Conservation (phyloP, 768 basidiomycete genomes). For the Boletus speciosus region DNA sequence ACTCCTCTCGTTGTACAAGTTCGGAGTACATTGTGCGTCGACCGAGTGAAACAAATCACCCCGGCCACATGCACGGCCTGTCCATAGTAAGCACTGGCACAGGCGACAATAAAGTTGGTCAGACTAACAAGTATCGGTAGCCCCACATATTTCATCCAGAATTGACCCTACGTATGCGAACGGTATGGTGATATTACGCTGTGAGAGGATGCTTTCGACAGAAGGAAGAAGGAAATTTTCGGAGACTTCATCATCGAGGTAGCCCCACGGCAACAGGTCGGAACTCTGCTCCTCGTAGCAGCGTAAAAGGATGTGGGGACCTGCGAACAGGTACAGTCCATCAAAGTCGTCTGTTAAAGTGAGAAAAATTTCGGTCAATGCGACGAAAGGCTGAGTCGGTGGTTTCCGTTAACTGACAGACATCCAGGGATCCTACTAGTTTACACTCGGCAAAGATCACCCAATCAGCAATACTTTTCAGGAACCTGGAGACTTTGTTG, state of each 20-base stretch:
- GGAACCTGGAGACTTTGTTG: conserved; percentile 7
- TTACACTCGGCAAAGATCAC: conserved; percentile 6
- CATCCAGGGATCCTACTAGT: conserved; percentile 4
- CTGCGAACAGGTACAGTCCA: conserved; percentile 13
- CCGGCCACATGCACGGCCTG: conserved; percentile 6
- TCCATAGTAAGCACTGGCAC: not conserved
- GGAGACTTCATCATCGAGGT: conserved; percentile 1
- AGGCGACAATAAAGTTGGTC: not conserved
- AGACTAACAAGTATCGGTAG: conserved; percentile 5
- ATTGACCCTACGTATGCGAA: conserved; percentile 11
- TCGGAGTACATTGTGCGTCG: not conserved
- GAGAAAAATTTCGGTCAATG: not conserved
- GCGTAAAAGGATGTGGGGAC: conserved; percentile 12
- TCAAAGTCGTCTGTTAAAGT: conserved; percentile 10
- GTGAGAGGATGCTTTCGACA: not conserved
- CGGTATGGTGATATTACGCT: conserved; percentile 2
- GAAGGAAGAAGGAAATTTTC: conserved; percentile 3
- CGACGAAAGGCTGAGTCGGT: not conserved
- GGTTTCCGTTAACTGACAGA: conserved; percentile 6
- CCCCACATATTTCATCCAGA: conserved; percentile 11
- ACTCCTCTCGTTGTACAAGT: conserved; percentile 17
- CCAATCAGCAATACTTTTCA: conserved; percentile 1
- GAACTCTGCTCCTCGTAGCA: conserved; percentile 16
- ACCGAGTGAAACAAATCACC: not conserved
- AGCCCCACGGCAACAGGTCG: conserved; percentile 1